Conservation (phyloP, 257 asterid species). For the Hygrophila difformis region DNA sequence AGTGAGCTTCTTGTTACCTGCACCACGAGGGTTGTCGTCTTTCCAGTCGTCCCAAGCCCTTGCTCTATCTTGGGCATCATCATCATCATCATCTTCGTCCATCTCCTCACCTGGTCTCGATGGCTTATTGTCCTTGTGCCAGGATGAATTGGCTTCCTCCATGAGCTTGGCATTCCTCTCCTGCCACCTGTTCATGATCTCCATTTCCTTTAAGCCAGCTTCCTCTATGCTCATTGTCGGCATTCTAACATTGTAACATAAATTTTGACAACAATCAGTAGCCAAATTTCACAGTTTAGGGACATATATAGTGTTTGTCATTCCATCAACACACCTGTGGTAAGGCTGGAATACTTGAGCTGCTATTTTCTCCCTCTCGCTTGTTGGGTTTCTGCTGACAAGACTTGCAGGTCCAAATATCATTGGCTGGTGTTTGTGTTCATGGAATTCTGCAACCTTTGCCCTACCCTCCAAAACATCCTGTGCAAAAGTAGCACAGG, state of each 20-base stretch:
- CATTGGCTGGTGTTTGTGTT: slow-evolving; percentile 92
- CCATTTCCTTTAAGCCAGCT: slow-evolving; percentile 96
- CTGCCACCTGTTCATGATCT: slow-evolving; percentile 92
- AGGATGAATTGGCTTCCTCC: slow-evolving; percentile 92
- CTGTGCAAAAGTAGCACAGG: slow-evolving; percentile 98
- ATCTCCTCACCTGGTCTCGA: slow-evolving; percentile 40
- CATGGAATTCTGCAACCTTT: slow-evolving; percentile 54
- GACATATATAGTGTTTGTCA: not conserved
- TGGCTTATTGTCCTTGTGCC: slow-evolving; percentile 53
- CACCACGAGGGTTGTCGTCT: slow-evolving; percentile 97
- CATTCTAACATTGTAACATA: slow-evolving; percentile 28
- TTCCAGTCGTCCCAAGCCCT: slow-evolving; percentile 99
- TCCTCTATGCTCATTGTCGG: slow-evolving; percentile 99
- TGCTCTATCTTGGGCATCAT: slow-evolving; percentile 84
- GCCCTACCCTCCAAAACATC: slow-evolving; percentile 93
- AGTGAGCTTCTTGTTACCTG: slow-evolving; percentile 94
- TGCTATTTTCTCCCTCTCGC: slow-evolving; percentile 78
- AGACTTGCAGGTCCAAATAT: slow-evolving; percentile 95
- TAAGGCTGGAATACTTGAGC: slow-evolving; percentile 97
- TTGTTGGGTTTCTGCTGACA: slow-evolving; percentile 62
- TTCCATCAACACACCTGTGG: slow-evolving; percentile 41
- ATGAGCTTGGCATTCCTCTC: slow-evolving; percentile 57
- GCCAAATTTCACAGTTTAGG: not conserved
- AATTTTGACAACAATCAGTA: not conserved
- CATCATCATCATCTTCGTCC: slow-evolving; percentile 63